Evolutionary conservation across 2,329 filamentous ascomycete species (phyloP), one percentile per base, ranked within the genome.

Genomic region (Beauveria brongniartii): DNA sequence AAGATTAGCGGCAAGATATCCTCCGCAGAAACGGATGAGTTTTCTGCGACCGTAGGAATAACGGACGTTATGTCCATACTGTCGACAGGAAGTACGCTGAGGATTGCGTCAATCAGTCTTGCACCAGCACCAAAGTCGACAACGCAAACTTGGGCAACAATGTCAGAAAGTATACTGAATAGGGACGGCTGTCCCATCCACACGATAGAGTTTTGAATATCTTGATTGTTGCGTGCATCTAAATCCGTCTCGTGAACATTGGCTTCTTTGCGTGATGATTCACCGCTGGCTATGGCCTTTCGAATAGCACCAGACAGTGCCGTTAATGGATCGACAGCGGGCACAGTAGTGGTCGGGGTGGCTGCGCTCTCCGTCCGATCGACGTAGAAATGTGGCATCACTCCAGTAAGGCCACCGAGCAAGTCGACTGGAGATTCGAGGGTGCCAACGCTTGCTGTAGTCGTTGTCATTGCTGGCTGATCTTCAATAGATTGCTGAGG

Each of bases 1-100:
- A 70, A 62, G 14, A 69, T 56, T 2, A 68, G 41, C 5, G 68
- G 67, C 3, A 69, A 59, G 6, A 65, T 34, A 2, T 63, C 59
- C 9, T 63, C 34, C 8, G 61, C 20, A 1, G 60, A 55, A 1
- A 62, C 47, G 16, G 67, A 67, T 3, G 26, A 43, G 26, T 67
- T 55, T 14, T 34, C 44, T 20, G 66, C 64, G 14, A 67, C 54
- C n/a, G 61, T 51, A 12, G 64, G 61, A 43, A 69, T 44, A 20
- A 59, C 50, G 1, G 65, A 63, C 30, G 63, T 62, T 22, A 69
- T 47, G 0, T 62, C 61, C 6, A 58, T 51, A n/a, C 59, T 46
- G 43, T 68, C 55, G 8, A 69, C 59, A 28, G 63, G 63, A 55
- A 69, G 57, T 24, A 58, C 63, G 9, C 47, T 50, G 2, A 69